These are phyloP conservation scores for Lasiodiplodia sp. DNA, from an alignment of 2,329 filamentous ascomycete genomes.

Conservation along the genomic window DNA sequence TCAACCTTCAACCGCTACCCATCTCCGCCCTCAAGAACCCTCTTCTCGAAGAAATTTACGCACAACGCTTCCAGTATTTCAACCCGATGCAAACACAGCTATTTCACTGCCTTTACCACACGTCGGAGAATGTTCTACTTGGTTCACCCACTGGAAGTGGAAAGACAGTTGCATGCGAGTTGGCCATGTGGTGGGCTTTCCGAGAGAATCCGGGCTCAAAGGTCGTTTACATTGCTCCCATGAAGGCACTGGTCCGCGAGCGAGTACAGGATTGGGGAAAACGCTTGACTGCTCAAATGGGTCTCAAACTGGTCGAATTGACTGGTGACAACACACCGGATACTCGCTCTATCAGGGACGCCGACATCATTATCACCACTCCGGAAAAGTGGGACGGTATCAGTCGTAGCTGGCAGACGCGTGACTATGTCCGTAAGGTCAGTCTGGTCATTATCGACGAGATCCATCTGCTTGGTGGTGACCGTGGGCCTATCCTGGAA, in stretches of 20 bases:
- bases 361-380: constrained; percentile 97
- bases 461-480: constrained; percentile 95
- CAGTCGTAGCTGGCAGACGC: constrained; percentile 96
- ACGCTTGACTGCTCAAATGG: constrained; percentile 81
- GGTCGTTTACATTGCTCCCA: constrained; percentile 98
- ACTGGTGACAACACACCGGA: constrained; percentile 98
- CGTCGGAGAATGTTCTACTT: constrained; percentile 86
- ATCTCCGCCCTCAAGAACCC: constrained; percentile 88
- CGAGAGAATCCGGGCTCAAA: constrained; percentile 93
- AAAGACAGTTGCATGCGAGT: constrained; percentile 93
- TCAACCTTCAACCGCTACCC: constrained; percentile 89
- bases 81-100: constrained; percentile 99
- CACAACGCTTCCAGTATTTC: constrained; percentile 90
- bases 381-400: constrained; percentile 99
- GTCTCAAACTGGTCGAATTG: constrained; percentile 89
- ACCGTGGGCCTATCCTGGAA: constrained; percentile 95
- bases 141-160: constrained; percentile 97
- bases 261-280: constrained; percentile 93
- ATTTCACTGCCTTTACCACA: constrained; percentile 96
- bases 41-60: constrained; percentile 85
- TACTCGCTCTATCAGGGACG: constrained; percentile 91
- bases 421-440: constrained; percentile 94
- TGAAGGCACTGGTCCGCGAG: constrained; percentile 98
- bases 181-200: constrained; percentile 99
- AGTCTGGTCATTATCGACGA: constrained; percentile 98